Percentiles rank a stretch among this genome's conserved stretches.
Conservation (phyloP, 495 filamentous ascomycete genomes). For the Collariella sp. region DNA sequence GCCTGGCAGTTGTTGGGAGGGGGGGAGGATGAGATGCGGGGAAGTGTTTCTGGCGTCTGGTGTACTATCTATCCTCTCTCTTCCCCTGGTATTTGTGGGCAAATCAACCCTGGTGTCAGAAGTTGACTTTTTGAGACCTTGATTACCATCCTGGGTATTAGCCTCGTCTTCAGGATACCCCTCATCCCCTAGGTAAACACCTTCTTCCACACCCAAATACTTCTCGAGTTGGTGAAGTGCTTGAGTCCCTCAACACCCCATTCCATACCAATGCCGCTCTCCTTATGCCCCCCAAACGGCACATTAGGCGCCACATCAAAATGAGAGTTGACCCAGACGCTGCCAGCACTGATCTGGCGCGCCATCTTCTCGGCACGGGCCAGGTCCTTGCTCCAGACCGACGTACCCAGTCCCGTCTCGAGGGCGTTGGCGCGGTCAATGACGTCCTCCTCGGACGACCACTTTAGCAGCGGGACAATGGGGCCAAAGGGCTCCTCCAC, state of each 20-base stretch:
- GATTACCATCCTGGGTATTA: too few species aligned
- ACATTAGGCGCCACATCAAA: conserved; percentile 32
- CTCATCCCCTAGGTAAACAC: not conserved
- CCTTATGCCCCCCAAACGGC: conserved; percentile 49
- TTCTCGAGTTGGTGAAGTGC: conserved; percentile 43
- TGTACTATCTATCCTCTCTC: too few species aligned
- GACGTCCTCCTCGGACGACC: conserved; percentile 46
- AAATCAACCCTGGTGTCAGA: too few species aligned
- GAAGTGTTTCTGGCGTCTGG: too few species aligned
- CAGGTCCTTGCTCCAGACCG: conserved; percentile 44
- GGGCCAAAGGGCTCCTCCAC: conserved; percentile 45
- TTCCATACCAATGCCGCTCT: conserved; percentile 50
- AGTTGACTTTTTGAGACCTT: too few species aligned
- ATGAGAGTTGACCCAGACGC: conserved; percentile 49
- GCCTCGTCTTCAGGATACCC: too few species aligned
- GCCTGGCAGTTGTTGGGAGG: too few species aligned
- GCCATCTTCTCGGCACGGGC: conserved; percentile 42
- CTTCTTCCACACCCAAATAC: conserved; percentile 14
- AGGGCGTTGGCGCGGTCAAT: conserved; percentile 44
- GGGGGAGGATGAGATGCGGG: too few species aligned
- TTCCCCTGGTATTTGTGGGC: too few species aligned
- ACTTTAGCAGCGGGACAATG: conserved; percentile 48
- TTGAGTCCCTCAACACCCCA: conserved; percentile 43
- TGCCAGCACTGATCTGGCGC: conserved; percentile 41
- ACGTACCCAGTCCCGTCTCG: conserved; percentile 45